Evolutionary conservation across 768 basidiomycete species (phyloP), one percentile per base, ranked within the genome.

Genomic region (Scleroderma bovista): DNA sequence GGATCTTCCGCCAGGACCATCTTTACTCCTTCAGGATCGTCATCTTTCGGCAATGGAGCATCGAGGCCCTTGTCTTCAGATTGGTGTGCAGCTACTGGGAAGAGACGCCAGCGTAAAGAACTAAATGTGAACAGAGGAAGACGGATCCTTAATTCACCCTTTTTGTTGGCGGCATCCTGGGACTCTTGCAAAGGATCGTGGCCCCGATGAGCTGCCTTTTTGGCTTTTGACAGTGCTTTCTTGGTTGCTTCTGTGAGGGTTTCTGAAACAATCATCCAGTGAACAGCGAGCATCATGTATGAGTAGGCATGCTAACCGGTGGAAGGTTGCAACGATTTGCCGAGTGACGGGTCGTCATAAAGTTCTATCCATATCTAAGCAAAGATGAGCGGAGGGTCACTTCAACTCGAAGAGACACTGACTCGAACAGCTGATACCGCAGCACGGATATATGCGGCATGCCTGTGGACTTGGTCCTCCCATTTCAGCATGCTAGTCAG

Each of bases 151-250:
- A 19, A 57, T 62, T 46, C 56, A 88, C 88, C 74, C 72, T 90
- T 90, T 68, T 88, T 88, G 48, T 68, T 46, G 58, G 39, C 56
- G 32, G 56, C 46, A 38, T 61, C 68, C 40, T 87, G 85, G 46
- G 26, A 19, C 37, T 59, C 58, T 22, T 45, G 64, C 16, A 58
- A 33, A 10, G 52, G 49, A 31, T 86, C 86, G 53, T 72, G 72
- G 59, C 83, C 65, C 46, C 60, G 87, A 54, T 75, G 74, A 1
- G 83, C 83, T 0, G 84, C 78, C 64, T 89, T 92, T 69, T 90
- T 92, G 12, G 88, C 88, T 65, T 88, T 92, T 68, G 89, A 90
- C 63, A 84, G 84, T 0, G 86, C 86, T 63, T 90, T 89, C 66
- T 88, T 89, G 67, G 83, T 84, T 5, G 52, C 36, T 34, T 66